A percentile compares a stretch with the other conserved stretches of the same genome.
These are phyloP conservation scores for Suillus placidus DNA, from an alignment of 768 basidiomycete species.

Conservation along the genomic window DNA sequence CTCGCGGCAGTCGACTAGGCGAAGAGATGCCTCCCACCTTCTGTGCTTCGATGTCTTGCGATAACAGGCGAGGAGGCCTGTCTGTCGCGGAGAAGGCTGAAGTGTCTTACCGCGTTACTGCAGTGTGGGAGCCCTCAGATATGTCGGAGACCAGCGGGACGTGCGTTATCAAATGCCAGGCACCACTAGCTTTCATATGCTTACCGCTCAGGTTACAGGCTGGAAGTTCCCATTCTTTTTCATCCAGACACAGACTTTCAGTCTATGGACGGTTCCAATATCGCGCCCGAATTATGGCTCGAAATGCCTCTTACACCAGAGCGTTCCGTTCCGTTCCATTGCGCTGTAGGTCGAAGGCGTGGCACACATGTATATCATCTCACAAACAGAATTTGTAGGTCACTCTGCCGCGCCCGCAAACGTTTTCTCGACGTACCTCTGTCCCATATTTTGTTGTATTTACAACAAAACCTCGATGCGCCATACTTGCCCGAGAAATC, in stretches of 20 bases:
- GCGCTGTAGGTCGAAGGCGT: conserved; percentile 54
- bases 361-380: conserved; percentile 1
- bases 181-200: conserved; percentile 9
- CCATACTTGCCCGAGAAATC: conserved; percentile 60
- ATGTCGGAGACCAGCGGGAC: conserved; percentile 45
- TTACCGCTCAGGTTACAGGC: conserved; percentile 36
- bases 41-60: conserved; percentile 38
- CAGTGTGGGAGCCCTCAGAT: conserved; percentile 58
- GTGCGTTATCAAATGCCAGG: conserved; percentile 42
- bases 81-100: conserved; percentile 39
- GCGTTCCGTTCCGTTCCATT: conserved; percentile 62
- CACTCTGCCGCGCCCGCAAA: conserved; percentile 62
- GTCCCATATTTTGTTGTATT: conserved; percentile 78
- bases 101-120: conserved; percentile 58
- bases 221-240: conserved; percentile 67
- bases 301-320: conserved; percentile 69
- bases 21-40: conserved; percentile 70
- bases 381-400: conserved; percentile 42
- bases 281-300: conserved; percentile 58
- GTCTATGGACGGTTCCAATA: conserved; percentile 50
- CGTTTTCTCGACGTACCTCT: conserved; percentile 61
- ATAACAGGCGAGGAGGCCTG: conserved; percentile 26
- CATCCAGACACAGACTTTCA: conserved; percentile 64
- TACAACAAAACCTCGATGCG: conserved; percentile 61
- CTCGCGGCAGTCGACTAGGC: conserved; percentile 47